Percentiles rank a stretch among this genome's conserved stretches.
Evolutionary conservation across 2,329 filamentous ascomycete genomes (phyloP).

Genomic region (Xylariales sp.): DNA sequence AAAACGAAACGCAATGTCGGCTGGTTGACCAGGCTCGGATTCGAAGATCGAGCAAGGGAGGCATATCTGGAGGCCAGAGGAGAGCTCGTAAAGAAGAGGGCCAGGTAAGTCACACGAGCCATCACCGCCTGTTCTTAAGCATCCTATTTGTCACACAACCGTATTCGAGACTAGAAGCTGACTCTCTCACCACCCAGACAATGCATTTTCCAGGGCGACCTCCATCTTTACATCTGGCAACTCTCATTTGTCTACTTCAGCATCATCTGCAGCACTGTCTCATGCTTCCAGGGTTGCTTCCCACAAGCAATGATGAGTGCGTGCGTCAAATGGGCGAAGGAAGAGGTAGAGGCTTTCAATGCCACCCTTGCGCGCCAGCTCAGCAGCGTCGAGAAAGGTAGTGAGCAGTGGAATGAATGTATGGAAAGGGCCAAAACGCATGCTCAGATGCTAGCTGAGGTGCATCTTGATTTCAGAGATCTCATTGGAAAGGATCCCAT

Average conservation of each 20-base stretch:
- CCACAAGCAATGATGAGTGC: slow-evolving; percentile 84
- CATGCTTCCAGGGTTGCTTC: slow-evolving; percentile 84
- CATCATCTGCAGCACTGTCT: slow-evolving; percentile 87
- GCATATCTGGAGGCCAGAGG: slow-evolving; percentile 79
- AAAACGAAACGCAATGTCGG: slow-evolving; percentile 77
- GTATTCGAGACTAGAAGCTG: no score
- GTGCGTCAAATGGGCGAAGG: slow-evolving; percentile 97
- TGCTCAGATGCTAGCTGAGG: slow-evolving; percentile 73
- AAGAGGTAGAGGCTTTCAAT: slow-evolving; percentile 89
- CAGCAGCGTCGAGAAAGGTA: slow-evolving; percentile 76
- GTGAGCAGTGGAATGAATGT: slow-evolving; percentile 75
- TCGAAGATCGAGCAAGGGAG: slow-evolving; percentile 83
- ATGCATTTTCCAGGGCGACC: slow-evolving; percentile 91
- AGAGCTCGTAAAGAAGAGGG: slow-evolving; percentile 73
- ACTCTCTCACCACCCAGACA: no score
- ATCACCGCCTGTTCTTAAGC: no score
- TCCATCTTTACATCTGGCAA: slow-evolving; percentile 91
- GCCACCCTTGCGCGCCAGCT: slow-evolving; percentile 76
- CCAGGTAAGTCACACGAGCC: slow-evolving; percentile 60
- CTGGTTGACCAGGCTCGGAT: slow-evolving; percentile 83
- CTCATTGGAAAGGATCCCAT: slow-evolving; percentile 62
- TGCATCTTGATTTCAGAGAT: slow-evolving; percentile 85
- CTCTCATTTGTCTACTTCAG: slow-evolving; percentile 95
- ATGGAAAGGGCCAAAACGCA: slow-evolving; percentile 78
- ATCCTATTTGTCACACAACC: no score